Percentiles rank a stretch among this genome's conserved stretches.
Conservation (phyloP, 2,329 filamentous ascomycete genomes). For the Sphaerostilbella broomeana region DNA sequence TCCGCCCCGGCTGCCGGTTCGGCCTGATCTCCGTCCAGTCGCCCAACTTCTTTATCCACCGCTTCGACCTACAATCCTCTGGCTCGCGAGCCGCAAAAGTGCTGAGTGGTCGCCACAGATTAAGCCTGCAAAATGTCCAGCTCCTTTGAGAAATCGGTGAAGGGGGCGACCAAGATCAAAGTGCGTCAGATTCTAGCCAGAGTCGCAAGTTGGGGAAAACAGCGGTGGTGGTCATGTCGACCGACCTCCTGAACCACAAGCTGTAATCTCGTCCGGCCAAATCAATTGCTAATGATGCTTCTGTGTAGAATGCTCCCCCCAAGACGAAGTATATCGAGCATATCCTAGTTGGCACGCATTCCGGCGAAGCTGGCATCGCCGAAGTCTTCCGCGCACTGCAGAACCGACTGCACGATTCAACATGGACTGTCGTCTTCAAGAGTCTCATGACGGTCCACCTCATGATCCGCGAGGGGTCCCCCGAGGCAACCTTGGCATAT, state of each 20-base stretch:
- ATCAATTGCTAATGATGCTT: no score
- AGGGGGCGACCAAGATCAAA: conserved; percentile 97
- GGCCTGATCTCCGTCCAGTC: conserved; percentile 12
- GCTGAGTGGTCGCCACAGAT: conserved; percentile 4
- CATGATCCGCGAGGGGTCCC: conserved; percentile 93
- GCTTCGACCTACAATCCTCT: conserved; percentile 3
- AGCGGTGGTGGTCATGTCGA: not conserved
- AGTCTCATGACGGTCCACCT: conserved; percentile 90
- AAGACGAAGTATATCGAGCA: conserved; percentile 99
- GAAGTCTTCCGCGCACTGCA: conserved; percentile 93
- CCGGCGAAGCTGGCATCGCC: conserved; percentile 87
- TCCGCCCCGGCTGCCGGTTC: conserved; percentile 13
- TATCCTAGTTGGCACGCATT: conserved; percentile 89
- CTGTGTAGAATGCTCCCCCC: conserved; percentile 72
- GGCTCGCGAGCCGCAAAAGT: conserved; percentile 8
- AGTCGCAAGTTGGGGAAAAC: no score
- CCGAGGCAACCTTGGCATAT: conserved; percentile 80
- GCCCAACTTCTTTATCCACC: conserved; percentile 14
- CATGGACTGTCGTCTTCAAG: conserved; percentile 99
- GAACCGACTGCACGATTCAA: conserved; percentile 83
- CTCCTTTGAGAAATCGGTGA: conserved; percentile 98
- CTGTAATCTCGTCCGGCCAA: not conserved
- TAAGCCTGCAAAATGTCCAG: conserved; percentile 56
- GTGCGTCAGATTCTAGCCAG: conserved; percentile 35
- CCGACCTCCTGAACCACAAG: conserved; percentile 7